These are phyloP conservation scores for Boletus rubescentipes DNA, from an alignment of 768 basidiomycete species.

Conservation along the genomic window DNA sequence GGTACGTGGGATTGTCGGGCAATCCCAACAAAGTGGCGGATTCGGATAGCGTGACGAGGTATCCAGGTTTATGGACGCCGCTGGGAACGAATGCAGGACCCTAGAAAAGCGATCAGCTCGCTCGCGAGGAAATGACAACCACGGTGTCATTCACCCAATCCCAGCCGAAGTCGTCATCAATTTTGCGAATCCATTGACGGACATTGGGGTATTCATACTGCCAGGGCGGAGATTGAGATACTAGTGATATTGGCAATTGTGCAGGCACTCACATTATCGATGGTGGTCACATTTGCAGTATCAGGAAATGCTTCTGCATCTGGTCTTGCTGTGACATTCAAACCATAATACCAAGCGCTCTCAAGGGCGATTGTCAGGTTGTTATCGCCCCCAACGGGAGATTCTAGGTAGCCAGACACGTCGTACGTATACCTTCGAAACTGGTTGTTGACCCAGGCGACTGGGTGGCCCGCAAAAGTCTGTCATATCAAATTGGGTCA, in stretches of 20 bases:
- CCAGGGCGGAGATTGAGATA: neutral
- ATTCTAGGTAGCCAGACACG: constrained; percentile 41
- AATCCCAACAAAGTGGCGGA: constrained; percentile 20
- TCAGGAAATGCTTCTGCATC: constrained; percentile 47
- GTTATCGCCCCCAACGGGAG: constrained; percentile 32
- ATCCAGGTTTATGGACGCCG: constrained; percentile 56
- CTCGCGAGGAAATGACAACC: neutral
- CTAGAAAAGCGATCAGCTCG: constrained; percentile 26
- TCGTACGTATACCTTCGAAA: constrained; percentile 57
- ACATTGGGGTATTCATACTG: constrained; percentile 53
- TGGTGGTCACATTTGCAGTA: constrained; percentile 15
- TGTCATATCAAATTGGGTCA: constrained; percentile 15
- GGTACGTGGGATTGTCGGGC: constrained; percentile 26
- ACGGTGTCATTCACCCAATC: constrained; percentile 45
- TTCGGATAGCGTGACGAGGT: constrained; percentile 43
- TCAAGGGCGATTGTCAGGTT: constrained; percentile 53
- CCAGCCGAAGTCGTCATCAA: constrained; percentile 58
- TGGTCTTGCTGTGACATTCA: constrained; percentile 50
- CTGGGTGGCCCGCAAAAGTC: constrained; percentile 50
- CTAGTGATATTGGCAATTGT: neutral
- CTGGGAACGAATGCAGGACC: constrained; percentile 57
- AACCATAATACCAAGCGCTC: constrained; percentile 52
- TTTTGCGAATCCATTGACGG: constrained; percentile 50
- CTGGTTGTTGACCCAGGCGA: constrained; percentile 59
- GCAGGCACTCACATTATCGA: constrained; percentile 31